These are phyloP conservation scores for Sporothrix humicola DNA, from an alignment of 2,329 filamentous ascomycete genomes.

Conservation along the genomic window DNA sequence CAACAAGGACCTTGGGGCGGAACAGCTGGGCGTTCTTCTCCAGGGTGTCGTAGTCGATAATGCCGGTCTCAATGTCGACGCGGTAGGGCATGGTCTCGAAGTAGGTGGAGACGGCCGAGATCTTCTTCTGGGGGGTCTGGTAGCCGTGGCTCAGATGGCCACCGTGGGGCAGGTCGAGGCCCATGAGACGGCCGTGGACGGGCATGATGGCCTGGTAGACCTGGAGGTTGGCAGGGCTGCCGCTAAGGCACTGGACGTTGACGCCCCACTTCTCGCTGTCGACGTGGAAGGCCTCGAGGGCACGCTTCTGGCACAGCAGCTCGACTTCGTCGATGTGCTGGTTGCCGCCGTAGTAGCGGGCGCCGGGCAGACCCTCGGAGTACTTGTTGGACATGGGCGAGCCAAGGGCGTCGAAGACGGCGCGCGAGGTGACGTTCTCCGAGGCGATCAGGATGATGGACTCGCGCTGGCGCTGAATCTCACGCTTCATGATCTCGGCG, in stretches of 20 bases:
- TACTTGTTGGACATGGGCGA: constrained; percentile 99
- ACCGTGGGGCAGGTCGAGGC: constrained; percentile 90
- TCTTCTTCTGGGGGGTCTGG: constrained; percentile 95
- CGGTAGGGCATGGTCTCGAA: constrained; percentile 99
- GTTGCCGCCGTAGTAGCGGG: constrained; percentile 98
- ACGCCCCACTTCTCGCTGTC: constrained; percentile 94
- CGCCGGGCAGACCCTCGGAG: constrained; percentile 97
- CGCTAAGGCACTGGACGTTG: constrained; percentile 93
- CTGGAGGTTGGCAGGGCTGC: constrained; percentile 95
- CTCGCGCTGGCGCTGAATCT: constrained; percentile 96
- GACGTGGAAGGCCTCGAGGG: constrained; percentile 87
- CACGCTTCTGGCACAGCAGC: constrained; percentile 91
- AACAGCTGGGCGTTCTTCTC: constrained; percentile 90
- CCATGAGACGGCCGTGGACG: constrained; percentile 95
- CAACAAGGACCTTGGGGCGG: constrained; percentile 94
- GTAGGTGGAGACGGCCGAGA: constrained; percentile 97
- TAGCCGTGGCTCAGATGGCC: constrained; percentile 97
- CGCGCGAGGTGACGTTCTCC: constrained; percentile 98
- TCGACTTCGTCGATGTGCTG: constrained; percentile 98
- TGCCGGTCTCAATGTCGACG: constrained; percentile 83
- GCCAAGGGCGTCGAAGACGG: constrained; percentile 96
- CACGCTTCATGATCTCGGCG: constrained; percentile 93
- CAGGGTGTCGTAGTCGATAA: constrained; percentile 95
- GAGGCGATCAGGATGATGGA: constrained; percentile 98
- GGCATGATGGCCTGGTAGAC: constrained; percentile 98